Percentiles rank a stretch among this genome's conserved stretches.
Conservation (phyloP, 176 grass and related monocot genomes). For the Triticum turgidum region DNA sequence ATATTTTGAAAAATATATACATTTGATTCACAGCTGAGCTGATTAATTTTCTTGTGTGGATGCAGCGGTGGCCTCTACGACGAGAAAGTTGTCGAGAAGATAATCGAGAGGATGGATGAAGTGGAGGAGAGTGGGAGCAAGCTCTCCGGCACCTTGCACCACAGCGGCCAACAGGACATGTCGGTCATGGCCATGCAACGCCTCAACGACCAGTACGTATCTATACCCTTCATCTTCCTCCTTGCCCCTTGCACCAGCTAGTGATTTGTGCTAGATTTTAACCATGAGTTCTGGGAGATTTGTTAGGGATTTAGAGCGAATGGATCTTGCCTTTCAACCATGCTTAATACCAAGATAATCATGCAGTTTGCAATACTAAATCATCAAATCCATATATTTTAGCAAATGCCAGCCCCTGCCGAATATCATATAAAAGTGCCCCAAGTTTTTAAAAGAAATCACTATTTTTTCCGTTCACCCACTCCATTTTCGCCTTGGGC, state of each 20-base stretch:
- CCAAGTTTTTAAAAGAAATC: too few relatives aligned
- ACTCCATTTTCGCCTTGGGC: neutral
- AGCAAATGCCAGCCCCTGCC: too few relatives aligned
- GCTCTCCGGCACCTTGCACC: constrained; percentile 13
- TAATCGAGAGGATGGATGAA: constrained; percentile 7
- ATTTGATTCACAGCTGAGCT: too few relatives aligned
- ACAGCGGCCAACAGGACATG: constrained; percentile 40
- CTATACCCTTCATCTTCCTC: too few relatives aligned
- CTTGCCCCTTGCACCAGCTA: neutral
- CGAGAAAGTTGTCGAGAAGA: neutral
- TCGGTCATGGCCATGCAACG: constrained; percentile 54
- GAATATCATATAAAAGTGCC: too few relatives aligned
- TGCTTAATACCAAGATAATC: too few relatives aligned
- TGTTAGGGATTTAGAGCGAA: neutral
- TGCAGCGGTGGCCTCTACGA: constrained; percentile 41
- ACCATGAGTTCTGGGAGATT: neutral
- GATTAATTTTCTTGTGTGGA: neutral
- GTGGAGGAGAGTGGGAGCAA: constrained; percentile 2
- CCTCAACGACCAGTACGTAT: constrained; percentile 43
- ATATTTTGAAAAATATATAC: neutral
- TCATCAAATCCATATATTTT: too few relatives aligned
- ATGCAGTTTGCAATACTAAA: too few relatives aligned
- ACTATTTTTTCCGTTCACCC: neutral
- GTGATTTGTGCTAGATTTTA: neutral
- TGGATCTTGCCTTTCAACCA: neutral